These are phyloP conservation scores for Penicilliopsis zonata DNA, from an alignment of 495 filamentous ascomycete genomes.

Conservation along the genomic window DNA sequence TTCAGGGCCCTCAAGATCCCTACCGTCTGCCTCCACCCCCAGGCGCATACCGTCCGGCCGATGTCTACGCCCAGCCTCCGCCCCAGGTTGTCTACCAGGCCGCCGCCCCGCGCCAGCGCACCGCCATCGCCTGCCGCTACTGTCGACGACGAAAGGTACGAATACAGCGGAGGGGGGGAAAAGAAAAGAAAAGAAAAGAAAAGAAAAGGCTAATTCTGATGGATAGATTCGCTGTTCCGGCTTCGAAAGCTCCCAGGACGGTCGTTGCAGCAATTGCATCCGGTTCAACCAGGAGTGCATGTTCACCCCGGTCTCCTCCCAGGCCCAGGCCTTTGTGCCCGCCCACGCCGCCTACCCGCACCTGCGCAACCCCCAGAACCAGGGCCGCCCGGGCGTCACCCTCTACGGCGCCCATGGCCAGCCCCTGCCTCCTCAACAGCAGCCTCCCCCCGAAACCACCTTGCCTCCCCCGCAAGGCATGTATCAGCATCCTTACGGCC, in stretches of 20 bases:
- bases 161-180: not conserved
- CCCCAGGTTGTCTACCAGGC: slow-evolving; percentile 46
- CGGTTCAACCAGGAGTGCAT: slow-evolving; percentile 78
- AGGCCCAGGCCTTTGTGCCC: slow-evolving; percentile 74
- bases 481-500: slow-evolving; percentile 27
- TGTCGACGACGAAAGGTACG: slow-evolving; percentile 72
- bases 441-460: slow-evolving; percentile 34
- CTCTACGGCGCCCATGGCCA: slow-evolving; percentile 72
- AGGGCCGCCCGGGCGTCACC: slow-evolving; percentile 29
- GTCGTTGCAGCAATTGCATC: slow-evolving; percentile 67
- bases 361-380: slow-evolving; percentile 37
- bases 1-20: slow-evolving; percentile 22
- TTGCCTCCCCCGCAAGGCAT: slow-evolving; percentile 38
- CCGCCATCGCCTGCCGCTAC: slow-evolving; percentile 77
- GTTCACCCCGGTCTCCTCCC: slow-evolving; percentile 74
- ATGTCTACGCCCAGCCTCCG: slow-evolving; percentile 32
- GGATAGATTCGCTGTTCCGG: slow-evolving; percentile 73
- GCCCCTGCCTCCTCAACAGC: slow-evolving; percentile 47
- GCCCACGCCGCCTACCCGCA: slow-evolving; percentile 61
- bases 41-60: slow-evolving; percentile 27
- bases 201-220: not conserved
- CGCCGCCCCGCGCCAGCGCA: slow-evolving; percentile 65
- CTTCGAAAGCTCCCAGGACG: slow-evolving; percentile 65
- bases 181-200: too few relatives aligned
- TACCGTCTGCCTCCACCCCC: slow-evolving; percentile 31